phyloP scores from a whole-genome alignment of 345 rosid species.

The Conringia planisiliqua region DNA sequence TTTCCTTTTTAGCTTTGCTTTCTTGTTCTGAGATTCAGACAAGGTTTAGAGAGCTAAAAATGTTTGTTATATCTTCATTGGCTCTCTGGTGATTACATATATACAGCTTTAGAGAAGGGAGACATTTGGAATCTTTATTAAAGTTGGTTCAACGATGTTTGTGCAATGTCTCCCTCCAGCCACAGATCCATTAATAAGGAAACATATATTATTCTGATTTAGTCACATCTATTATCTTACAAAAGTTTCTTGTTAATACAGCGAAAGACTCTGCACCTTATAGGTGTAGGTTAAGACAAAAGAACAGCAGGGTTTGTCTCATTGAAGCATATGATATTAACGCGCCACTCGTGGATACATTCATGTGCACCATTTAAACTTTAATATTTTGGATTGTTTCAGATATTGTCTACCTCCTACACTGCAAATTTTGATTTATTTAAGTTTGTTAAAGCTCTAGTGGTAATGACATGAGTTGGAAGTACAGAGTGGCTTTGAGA shows the following conservation, averaged over 20 bases:
- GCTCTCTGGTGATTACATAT: conserved; percentile 3
- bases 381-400: not conserved
- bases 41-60: not conserved
- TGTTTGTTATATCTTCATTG: conserved; percentile 12
- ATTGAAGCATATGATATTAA: conserved; percentile 1
- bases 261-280: not conserved
- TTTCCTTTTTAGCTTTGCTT: not conserved
- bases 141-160: conserved; percentile 6
- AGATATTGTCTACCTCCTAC: conserved; percentile 25
- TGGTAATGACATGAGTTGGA: conserved; percentile 12
- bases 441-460: not conserved
- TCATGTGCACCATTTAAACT: not conserved
- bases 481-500: conserved; percentile 9
- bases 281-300: not conserved
- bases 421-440: not conserved
- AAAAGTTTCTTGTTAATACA: not conserved
- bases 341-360: conserved; percentile 6
- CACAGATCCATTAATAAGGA: not conserved
- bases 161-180: conserved; percentile 22
- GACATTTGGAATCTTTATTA: not conserved
- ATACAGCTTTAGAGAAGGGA: not conserved
- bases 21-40: conserved; percentile 7
- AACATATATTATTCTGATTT: not conserved
- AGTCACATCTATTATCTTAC: not conserved
- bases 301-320: not conserved